A percentile compares a stretch with the other conserved stretches of the same genome.
Evolutionary conservation across 2,329 filamentous ascomycete genomes (phyloP).

Genomic region (Eurotiales sp.): DNA sequence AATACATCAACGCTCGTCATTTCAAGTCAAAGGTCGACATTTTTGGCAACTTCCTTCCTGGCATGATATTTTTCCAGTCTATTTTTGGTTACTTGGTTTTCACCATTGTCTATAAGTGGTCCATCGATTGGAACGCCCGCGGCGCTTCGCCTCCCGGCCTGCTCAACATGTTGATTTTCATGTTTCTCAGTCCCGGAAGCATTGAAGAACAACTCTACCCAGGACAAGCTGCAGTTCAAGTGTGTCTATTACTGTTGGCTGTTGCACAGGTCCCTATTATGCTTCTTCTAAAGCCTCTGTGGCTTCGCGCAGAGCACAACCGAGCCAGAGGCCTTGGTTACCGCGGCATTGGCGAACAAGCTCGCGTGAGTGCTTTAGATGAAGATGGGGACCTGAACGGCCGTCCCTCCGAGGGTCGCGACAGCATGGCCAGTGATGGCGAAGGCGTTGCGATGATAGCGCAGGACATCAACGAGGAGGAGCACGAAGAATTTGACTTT

Average conservation of each 20-base stretch:
- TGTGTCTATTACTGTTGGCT: constrained; percentile 74
- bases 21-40: constrained; percentile 95
- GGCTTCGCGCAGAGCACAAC: constrained; percentile 92
- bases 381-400: constrained; percentile 73
- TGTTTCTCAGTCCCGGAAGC: constrained; percentile 87
- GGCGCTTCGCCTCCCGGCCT: constrained; percentile 74
- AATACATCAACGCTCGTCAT: constrained; percentile 88
- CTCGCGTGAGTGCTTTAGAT: constrained; percentile 83
- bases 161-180: constrained; percentile 99
- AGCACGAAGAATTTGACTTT: constrained; percentile 97
- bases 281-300: constrained; percentile 93
- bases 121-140: constrained; percentile 73
- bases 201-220: constrained; percentile 67
- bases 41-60: constrained; percentile 94
- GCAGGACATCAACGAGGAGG: constrained; percentile 73
- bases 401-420: constrained; percentile 57
- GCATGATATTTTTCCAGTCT: constrained; percentile 99
- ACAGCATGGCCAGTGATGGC: constrained; percentile 69
- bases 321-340: constrained; percentile 82
- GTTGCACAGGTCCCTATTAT: constrained; percentile 83
- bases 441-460: constrained; percentile 86
- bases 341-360: constrained; percentile 84
- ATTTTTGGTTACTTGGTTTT: constrained; percentile 96
- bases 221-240: constrained; percentile 73
- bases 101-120: constrained; percentile 97